Evolutionary conservation across 139 green algal species (phyloP).

Genomic region (Tetradesmus obliquus): DNA sequence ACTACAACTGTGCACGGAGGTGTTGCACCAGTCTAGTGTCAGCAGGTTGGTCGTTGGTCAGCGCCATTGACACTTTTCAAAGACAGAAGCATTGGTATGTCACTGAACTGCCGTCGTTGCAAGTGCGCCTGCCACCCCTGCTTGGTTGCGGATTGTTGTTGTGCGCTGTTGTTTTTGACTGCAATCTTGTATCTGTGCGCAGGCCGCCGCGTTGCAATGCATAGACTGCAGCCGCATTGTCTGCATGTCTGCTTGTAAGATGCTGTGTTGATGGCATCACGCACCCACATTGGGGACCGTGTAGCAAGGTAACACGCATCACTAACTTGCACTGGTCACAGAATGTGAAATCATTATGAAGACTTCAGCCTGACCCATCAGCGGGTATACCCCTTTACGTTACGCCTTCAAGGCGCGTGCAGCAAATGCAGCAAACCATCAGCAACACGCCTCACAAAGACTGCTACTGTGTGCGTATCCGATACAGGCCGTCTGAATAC

Average conservation of each 20-base stretch:
- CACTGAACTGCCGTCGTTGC: neutral
- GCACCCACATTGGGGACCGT: neutral
- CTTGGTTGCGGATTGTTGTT: neutral
- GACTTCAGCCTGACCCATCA: too few species aligned
- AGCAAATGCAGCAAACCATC: too few species aligned
- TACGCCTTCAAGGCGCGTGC: too few species aligned
- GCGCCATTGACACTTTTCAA: neutral
- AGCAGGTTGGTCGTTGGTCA: neutral
- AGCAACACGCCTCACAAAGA: neutral
- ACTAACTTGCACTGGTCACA: too few species aligned
- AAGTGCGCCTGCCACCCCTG: neutral
- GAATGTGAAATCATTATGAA: too few species aligned
- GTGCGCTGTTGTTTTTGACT: neutral
- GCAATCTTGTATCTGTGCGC: neutral
- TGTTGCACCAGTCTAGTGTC: neutral
- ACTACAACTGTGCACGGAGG: neutral
- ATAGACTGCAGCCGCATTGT: neutral
- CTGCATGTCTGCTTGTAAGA: neutral
- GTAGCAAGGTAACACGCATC: neutral
- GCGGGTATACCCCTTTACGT: too few species aligned
- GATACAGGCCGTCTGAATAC: too few species aligned
- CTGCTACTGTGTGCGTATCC: neutral
- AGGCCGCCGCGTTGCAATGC: neutral
- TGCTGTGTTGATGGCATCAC: neutral
- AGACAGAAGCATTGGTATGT: neutral